Conservation (phyloP, 257 asterid genomes). For the Plantago major region DNA sequence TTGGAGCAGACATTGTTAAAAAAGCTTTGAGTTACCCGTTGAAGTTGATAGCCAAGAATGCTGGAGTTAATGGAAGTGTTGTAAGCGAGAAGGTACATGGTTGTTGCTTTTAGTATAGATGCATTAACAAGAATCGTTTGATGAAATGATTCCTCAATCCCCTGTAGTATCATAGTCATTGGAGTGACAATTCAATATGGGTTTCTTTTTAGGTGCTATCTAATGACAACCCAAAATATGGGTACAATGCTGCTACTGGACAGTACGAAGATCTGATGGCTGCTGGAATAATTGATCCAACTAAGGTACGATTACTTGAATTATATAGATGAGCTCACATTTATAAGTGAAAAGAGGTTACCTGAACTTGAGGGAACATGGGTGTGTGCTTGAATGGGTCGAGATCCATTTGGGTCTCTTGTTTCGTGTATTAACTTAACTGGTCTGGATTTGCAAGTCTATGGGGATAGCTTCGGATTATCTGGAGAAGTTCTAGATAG, state of each 20-base stretch:
- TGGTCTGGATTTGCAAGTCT: too few relatives aligned
- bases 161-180: too few relatives aligned
- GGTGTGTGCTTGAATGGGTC: not conserved
- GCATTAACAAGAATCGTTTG: too few relatives aligned
- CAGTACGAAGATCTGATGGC: constrained; percentile 50
- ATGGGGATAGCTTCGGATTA: too few relatives aligned
- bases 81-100: constrained; percentile 48
- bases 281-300: constrained; percentile 60
- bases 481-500: too few relatives aligned
- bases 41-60: constrained; percentile 58
- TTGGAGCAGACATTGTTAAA: constrained; percentile 60
- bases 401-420: not conserved
- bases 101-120: too few relatives aligned
- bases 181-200: too few relatives aligned
- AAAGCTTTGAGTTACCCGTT: constrained; percentile 57
- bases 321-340: not conserved
- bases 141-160: too few relatives aligned
- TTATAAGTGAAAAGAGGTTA: not conserved
- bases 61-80: constrained; percentile 52
- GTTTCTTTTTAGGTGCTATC: constrained; percentile 35
- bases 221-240: constrained; percentile 41
- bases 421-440: not conserved
- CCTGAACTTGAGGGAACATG: not conserved
- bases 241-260: constrained; percentile 64
- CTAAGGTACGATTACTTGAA: constrained; percentile 32